phyloP scores from a whole-genome alignment of 768 basidiomycete genomes.

The Leccinellum albellum region DNA sequence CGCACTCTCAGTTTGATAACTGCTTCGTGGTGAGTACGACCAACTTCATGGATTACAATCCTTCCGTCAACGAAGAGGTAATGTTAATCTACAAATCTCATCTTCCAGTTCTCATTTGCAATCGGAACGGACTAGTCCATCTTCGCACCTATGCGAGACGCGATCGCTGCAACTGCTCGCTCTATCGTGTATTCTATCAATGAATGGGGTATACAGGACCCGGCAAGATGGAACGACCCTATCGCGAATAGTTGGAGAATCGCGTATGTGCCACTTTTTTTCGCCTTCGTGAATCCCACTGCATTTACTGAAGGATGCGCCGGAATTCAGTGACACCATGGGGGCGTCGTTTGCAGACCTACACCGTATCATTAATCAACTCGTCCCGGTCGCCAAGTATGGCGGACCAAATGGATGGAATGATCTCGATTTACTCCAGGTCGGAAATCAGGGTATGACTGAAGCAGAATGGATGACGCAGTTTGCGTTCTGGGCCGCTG shows the following conservation, averaged over 20 bases:
- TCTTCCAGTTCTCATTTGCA: background rate
- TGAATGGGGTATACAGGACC: slow-evolving; percentile 50
- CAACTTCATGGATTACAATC: slow-evolving; percentile 4
- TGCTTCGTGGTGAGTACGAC: slow-evolving; percentile 3
- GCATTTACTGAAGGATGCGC: background rate
- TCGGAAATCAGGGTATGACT: slow-evolving; percentile 46
- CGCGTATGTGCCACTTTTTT: slow-evolving; percentile 31
- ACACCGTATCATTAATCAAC: slow-evolving; percentile 11
- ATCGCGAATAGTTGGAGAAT: slow-evolving; percentile 53
- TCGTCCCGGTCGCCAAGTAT: slow-evolving; percentile 47
- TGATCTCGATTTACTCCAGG: slow-evolving; percentile 53
- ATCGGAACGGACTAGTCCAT: background rate
- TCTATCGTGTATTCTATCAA: slow-evolving; percentile 47
- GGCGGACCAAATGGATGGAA: slow-evolving; percentile 45
- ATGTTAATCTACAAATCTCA: background rate
- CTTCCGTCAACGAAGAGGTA: slow-evolving; percentile 5
- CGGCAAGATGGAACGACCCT: slow-evolving; percentile 42
- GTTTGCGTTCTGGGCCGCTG: slow-evolving; percentile 13
- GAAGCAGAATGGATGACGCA: slow-evolving; percentile 7
- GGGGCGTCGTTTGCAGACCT: slow-evolving; percentile 11
- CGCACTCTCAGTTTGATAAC: slow-evolving; percentile 4
- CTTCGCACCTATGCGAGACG: slow-evolving; percentile 7
- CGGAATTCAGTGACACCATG: slow-evolving; percentile 1
- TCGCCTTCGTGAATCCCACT: background rate
- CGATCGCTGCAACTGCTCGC: background rate